Conservation (phyloP, 176 grass and related monocot genomes). For the Carex cristatella region DNA sequence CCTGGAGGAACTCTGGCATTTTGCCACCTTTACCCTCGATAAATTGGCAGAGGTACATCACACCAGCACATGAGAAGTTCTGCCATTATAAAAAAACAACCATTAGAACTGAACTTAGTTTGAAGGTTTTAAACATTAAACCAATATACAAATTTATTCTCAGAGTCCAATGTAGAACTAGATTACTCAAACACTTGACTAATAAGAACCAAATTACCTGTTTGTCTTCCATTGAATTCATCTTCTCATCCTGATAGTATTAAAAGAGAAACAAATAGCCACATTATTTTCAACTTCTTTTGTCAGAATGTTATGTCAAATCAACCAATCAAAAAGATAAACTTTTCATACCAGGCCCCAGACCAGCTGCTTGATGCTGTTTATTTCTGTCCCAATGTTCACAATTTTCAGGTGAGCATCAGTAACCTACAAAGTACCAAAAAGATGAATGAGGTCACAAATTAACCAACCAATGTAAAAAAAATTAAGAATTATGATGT, state of each 20-base stretch:
- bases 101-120: conserved; percentile 16
- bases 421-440: conserved; percentile 53
- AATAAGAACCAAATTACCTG: conserved; percentile 39
- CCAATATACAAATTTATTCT: background rate
- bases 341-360: conserved; percentile 68
- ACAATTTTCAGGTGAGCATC: conserved; percentile 70
- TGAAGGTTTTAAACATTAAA: background rate
- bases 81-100: conserved; percentile 20
- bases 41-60: conserved; percentile 97
- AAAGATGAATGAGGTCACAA: background rate
- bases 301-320: conserved; percentile 20
- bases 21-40: conserved; percentile 90
- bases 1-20: conserved; percentile 59
- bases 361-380: conserved; percentile 71
- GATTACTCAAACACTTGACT: background rate
- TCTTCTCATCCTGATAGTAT: conserved; percentile 61
- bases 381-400: conserved; percentile 77
- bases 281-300: conserved; percentile 24
- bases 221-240: conserved; percentile 86
- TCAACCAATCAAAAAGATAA: background rate
- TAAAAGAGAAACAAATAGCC: background rate
- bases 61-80: conserved; percentile 84
- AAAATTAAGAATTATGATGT: background rate
- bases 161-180: background rate
- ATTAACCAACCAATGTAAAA: background rate